Evolutionary conservation across 495 filamentous ascomycete species (phyloP).

Genomic region (Penicillium robsamsonii): DNA sequence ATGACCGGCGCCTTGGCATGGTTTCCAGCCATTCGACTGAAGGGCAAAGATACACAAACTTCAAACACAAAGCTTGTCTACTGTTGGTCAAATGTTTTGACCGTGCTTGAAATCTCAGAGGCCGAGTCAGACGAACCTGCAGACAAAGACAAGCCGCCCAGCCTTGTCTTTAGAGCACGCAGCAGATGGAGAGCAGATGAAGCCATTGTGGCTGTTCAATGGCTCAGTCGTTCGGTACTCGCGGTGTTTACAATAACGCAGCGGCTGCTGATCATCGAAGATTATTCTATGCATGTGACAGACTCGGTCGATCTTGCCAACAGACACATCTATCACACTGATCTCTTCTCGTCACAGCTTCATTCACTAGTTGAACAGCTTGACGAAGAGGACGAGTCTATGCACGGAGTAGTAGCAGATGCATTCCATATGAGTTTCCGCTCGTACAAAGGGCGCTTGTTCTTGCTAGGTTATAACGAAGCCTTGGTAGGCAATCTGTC

Average conservation of each 20-base stretch:
- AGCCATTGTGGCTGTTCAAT: constrained; percentile 94
- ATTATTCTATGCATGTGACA: constrained; percentile 80
- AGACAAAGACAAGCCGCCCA: constrained; percentile 66
- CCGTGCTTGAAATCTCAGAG: constrained; percentile 82
- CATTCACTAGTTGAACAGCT: constrained; percentile 80
- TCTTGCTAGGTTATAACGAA: constrained; percentile 87
- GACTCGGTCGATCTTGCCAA: constrained; percentile 91
- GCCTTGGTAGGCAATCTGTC: constrained; percentile 84
- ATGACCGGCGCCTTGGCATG: constrained; percentile 93
- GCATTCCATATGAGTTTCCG: constrained; percentile 98
- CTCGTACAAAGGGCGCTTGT: constrained; percentile 89
- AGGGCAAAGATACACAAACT: constrained; percentile 58
- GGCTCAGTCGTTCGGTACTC: constrained; percentile 91
- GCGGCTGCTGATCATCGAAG: constrained; percentile 87
- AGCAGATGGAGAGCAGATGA: constrained; percentile 93
- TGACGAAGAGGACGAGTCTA: constrained; percentile 80
- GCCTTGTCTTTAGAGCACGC: constrained; percentile 73
- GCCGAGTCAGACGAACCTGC: constrained; percentile 59
- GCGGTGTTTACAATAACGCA: constrained; percentile 92
- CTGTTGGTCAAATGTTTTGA: constrained; percentile 96
- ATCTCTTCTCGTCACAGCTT: constrained; percentile 82
- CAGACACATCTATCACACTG: constrained; percentile 87
- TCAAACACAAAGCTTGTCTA: constrained; percentile 80
- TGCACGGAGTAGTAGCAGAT: constrained; percentile 96
- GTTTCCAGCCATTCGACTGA: constrained; percentile 94